Evolutionary conservation across 352 stramenopile species (phyloP).

Genomic region (Phytophthora hibernalis): DNA sequence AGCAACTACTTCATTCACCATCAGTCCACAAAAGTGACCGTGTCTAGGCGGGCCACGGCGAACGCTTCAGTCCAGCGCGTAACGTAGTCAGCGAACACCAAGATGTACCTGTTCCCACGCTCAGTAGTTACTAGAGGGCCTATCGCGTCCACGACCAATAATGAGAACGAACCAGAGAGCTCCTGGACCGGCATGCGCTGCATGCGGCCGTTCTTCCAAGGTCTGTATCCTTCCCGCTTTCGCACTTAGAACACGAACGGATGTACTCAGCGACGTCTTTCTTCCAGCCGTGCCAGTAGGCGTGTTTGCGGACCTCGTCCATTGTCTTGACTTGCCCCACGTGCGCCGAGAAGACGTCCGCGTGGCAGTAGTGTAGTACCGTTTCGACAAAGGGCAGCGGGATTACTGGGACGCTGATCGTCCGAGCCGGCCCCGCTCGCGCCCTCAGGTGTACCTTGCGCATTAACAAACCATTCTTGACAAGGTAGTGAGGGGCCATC

Average conservation of each 20-base stretch:
- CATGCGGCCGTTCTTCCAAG: conserved; percentile 2
- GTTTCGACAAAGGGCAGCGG: not conserved
- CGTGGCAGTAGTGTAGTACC: not conserved
- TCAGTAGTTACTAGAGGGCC: too few species aligned
- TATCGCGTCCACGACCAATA: not conserved
- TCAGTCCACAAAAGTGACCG: not conserved
- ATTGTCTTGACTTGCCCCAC: not conserved
- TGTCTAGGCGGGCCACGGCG: not conserved
- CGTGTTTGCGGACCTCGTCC: not conserved
- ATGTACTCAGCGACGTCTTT: not conserved
- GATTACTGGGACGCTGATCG: not conserved
- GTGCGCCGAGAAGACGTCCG: not conserved
- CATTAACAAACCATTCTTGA: not conserved
- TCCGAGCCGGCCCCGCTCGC: too few species aligned
- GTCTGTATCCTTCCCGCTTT: not conserved
- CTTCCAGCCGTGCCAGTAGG: not conserved
- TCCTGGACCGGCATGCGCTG: conserved; percentile 1
- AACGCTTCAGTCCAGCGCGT: not conserved
- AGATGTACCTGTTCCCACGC: too few species aligned
- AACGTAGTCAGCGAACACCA: not conserved
- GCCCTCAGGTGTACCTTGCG: not conserved
- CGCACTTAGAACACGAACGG: not conserved
- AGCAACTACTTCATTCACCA: not conserved
- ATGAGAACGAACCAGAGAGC: not conserved
- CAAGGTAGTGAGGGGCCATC: not conserved